Base-by-base conservation (phyloP, 164 flowering plant species). In the Echeveria elegans region DNA sequence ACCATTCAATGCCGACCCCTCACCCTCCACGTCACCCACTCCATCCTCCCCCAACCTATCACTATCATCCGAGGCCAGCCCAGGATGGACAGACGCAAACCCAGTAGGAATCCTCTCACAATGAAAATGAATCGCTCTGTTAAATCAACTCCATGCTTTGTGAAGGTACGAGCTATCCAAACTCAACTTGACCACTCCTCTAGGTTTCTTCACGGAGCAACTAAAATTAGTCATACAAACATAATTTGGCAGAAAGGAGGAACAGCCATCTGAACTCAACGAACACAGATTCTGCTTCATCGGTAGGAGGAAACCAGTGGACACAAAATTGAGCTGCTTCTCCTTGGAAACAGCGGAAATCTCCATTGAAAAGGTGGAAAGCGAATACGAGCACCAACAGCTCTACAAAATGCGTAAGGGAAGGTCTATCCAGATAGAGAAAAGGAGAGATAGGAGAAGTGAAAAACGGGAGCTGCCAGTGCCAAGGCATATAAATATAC, bases 51-150 rank as follows among this genome's bases (percentile, higher is more conserved):
- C 65, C 29, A 81, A 18, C 64, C 79, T 85, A 70, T 75, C 72
- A 50, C 29, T 70, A 9, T 56, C 61, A 14, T 29, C 30, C 5
- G 61, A 28, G 19, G 32, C 8, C 32, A 26, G 8, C 12, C 72
- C 69, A 36, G 68, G 56, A 41, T 75, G 63, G 70, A 88, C 62
- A 0, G 92, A 85, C 31, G 84, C 93, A 67, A 94, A 91, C 68
- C 94, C 94, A 72, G 84, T 66, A 21, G 96, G 92, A 74, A 86
- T 74, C 72, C 80, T 78, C 69, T 82, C 90, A 66, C 92, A 84
- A 41, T 94, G 88, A 60, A 89, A 78, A 68, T 79, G 78, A 70
- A 94, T 59, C 41, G 72, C 75, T 65, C 75, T 80, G 77, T 91
- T 94, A 71, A 91, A 89, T 67, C 88, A 84, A 65, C 36, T 74